A percentile compares a stretch with the other conserved stretches of the same genome.
Evolutionary conservation across 2,329 filamentous ascomycete species (phyloP).

Genomic region (Epichloe baconii): DNA sequence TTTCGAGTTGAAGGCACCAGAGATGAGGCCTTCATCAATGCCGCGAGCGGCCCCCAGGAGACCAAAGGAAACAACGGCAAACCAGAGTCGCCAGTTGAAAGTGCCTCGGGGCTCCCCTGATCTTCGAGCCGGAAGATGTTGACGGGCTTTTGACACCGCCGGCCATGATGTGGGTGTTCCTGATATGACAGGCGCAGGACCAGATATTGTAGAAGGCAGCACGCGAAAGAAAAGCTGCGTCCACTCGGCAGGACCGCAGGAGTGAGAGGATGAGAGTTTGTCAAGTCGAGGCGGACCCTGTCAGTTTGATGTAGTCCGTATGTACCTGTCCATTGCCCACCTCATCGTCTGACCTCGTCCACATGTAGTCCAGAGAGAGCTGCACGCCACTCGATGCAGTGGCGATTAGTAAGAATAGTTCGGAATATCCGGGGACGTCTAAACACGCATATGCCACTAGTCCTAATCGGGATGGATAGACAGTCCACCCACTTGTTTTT

Average conservation of each 20-base stretch:
- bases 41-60: conserved; percentile 67
- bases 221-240: background rate
- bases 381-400: no score
- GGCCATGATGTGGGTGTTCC: conserved; percentile 26
- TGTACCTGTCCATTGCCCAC: no score
- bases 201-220: background rate
- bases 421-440: no score
- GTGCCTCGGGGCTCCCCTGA: conserved; percentile 54
- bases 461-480: no score
- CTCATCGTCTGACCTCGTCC: no score
- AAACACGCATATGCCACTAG: no score
- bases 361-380: no score
- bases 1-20: conserved; percentile 54
- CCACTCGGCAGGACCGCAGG: background rate
- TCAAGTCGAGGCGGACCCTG: background rate
- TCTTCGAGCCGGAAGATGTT: conserved; percentile 53
- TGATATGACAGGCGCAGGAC: background rate
- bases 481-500: no score
- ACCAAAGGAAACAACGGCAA: conserved; percentile 59
- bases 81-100: conserved; percentile 70
- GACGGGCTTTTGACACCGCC: conserved; percentile 41
- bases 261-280: background rate
- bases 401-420: background rate
- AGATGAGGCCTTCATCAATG: conserved; percentile 70
- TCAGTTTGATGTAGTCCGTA: background rate